Evolutionary conservation across 306 rosid species (phyloP), one percentile per base, ranked within the genome.

Genomic region (Purshia tridentata): DNA sequence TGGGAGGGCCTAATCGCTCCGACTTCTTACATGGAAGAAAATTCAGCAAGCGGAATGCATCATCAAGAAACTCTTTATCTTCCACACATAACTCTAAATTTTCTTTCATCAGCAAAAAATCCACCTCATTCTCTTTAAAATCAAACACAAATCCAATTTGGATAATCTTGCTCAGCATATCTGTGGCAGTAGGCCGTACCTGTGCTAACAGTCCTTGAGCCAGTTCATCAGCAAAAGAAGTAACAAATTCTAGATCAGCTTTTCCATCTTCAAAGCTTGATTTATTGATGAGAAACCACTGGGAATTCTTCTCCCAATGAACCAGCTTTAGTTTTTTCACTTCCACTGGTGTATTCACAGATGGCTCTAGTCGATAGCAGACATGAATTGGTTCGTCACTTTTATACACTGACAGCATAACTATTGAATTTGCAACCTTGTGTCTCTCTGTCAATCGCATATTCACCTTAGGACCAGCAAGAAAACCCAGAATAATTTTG

Each of bases 151-250:
- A 59, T 2, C 65, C 65, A 39, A 70, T 75, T 61, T 57, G 66
- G 10, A 65, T 71, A 46, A 65, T 59, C 40, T 35, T 65, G 53
- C 65, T 56, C 46, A 80, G 56, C 54, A 15, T 39, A 59, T 65
- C 67, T 40, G 46, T 69, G 16, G 45, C 54, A 56, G 1, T 6
- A 14, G 48, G 54, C 13, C 66, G 39, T 39, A 8, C 52, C 19
- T 59, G 50, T 40, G 64, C 65, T 23, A 74, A 3, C 46, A 42
- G 20, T 8, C 71, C 67, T 66, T 59, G 57, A 5, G 64, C 47
- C 0, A 72, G 60, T 65, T 78, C 82, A 4, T 72, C 42, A n/a
- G 69, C 73, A 65, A 78, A 72, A 35, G 68, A 78, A 20, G 77
- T 64, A 7, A 50, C 73, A 46, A 78, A 78, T 14, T 67, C 74